Conservation (phyloP, 306 rosid genomes). For the Oemleria cerasiformis region DNA sequence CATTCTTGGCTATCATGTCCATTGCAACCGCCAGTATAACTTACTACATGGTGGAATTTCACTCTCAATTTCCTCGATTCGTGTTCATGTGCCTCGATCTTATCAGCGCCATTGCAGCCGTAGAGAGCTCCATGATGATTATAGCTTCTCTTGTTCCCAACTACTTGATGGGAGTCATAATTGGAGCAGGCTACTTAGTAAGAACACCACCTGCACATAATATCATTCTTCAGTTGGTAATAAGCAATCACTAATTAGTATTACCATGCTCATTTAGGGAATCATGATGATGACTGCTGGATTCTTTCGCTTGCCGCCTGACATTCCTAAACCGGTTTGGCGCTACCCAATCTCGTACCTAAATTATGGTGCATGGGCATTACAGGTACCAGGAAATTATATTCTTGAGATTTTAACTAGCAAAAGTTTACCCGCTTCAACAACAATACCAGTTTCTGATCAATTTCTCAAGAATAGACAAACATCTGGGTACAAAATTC, state of each 20-base stretch:
- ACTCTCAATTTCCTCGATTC: constrained; percentile 50
- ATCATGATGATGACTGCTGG: constrained; percentile 93
- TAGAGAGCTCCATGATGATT: constrained; percentile 87
- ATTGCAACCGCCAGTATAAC: constrained; percentile 58
- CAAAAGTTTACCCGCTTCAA: background rate
- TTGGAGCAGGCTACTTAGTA: constrained; percentile 92
- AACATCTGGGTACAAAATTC: background rate
- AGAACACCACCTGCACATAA: constrained; percentile 13
- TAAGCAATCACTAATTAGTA: background rate
- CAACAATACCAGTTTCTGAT: background rate
- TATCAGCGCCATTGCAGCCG: constrained; percentile 56
- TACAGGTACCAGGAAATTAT: constrained; percentile 50
- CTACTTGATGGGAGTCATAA: constrained; percentile 76
- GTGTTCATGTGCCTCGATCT: constrained; percentile 61
- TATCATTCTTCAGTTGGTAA: no score
- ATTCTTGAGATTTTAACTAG: background rate
- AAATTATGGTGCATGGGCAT: constrained; percentile 83
- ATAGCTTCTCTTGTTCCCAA: constrained; percentile 93
- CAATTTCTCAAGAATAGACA: background rate
- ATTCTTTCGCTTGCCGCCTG: constrained; percentile 56
- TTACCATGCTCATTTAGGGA: constrained; percentile 43
- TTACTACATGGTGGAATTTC: constrained; percentile 72
- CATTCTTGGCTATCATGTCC: constrained; percentile 75
- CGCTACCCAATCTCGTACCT: constrained; percentile 81
- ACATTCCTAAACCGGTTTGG: constrained; percentile 81